A percentile compares a stretch with the other conserved stretches of the same genome.
phyloP scores from a whole-genome alignment of 306 rosid species.

The Vigna unguiculata region DNA sequence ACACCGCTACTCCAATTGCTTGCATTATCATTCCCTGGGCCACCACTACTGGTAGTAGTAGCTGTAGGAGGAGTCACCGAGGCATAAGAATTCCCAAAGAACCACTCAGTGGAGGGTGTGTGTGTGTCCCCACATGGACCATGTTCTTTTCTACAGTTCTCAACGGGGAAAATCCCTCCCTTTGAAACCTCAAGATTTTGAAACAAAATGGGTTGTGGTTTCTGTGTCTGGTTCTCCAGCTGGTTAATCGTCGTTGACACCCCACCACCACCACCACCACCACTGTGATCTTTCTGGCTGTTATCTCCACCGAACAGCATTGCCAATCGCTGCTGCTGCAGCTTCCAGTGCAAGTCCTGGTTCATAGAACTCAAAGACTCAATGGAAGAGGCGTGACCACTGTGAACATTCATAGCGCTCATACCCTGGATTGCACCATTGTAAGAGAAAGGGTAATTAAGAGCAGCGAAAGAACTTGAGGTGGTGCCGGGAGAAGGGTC shows the following conservation, averaged over 20 bases:
- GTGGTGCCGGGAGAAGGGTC: slow-evolving; percentile 53
- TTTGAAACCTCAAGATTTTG: slow-evolving; percentile 63
- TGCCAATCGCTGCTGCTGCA: slow-evolving; percentile 88
- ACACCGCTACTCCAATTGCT: slow-evolving; percentile 64
- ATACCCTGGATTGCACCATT: slow-evolving; percentile 55
- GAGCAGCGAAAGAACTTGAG: slow-evolving; percentile 47
- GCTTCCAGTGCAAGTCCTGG: slow-evolving; percentile 96
- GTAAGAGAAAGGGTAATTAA: slow-evolving; percentile 57
- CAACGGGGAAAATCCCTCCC: slow-evolving; percentile 41
- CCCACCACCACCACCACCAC: background rate
- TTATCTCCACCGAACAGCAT: slow-evolving; percentile 61
- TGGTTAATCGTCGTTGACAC: slow-evolving; percentile 14
- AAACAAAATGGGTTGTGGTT: slow-evolving; percentile 66
- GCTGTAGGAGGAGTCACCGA: slow-evolving; percentile 63
- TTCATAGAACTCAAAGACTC: slow-evolving; percentile 90
- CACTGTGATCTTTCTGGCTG: slow-evolving; percentile 37
- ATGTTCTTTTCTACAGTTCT: slow-evolving; percentile 50
- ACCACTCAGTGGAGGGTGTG: slow-evolving; percentile 73
- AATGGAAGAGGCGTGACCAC: slow-evolving; percentile 70
- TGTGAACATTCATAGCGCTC: slow-evolving; percentile 60
- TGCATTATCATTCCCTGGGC: slow-evolving; percentile 52
- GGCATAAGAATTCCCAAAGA: slow-evolving; percentile 74
- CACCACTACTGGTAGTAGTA: slow-evolving; percentile 47
- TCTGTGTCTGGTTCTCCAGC: slow-evolving; percentile 54
- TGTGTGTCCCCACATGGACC: slow-evolving; percentile 54